Evolutionary conservation across 2,329 filamentous ascomycete species (phyloP), one percentile per base, ranked within the genome.

Genomic region (Curvularia sp.): DNA sequence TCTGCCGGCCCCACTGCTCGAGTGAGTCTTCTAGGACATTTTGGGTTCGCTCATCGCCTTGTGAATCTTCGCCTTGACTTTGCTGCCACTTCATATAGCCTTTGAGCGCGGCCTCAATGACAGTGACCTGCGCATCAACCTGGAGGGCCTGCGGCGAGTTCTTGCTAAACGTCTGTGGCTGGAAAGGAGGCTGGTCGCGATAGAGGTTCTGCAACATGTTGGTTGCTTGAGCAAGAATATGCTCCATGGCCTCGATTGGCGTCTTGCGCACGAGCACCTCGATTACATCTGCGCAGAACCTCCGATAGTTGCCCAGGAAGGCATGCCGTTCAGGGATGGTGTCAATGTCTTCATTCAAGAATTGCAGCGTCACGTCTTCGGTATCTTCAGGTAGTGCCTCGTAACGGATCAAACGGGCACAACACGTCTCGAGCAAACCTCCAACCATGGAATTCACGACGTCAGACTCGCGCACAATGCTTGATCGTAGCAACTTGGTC

Each of bases 291-390:
- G 89, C 88, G 75, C 93, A 95, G 71, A 97, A 98, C 58, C 95
- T 86, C 39, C 95, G 86, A 76, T 99, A 99, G 72, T 99, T 98
- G 4, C 94, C 93, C 10, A 98, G 84, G 75, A 99, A 99, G 0
- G 93, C 92, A 78, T 99, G 95, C 24, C 93, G 86, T 75, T 99
- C 95, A 0, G 95, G 95, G 20, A 94, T 83, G 0, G 94, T 98
- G 71, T 99, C 95, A 55, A 97, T 96, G 73, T 99, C 95, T 71
- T 98, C 93, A 69, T 93, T 84, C 1, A 99, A 83, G 65, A 97
- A 95, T 10, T 92, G 81, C 58, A 93, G 85, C 0, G 90, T 93
- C 1, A 91, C 84, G 67, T 97, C 89, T 47, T 91, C 86, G 0
- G 89, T 90, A 62, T 96, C 90, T 63, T 94, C 88, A 0, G 93